Evolutionary conservation across 202 grass and related monocot species (phyloP), one percentile per base, ranked within the genome.

Genomic region (Alloteropsis angusta): DNA sequence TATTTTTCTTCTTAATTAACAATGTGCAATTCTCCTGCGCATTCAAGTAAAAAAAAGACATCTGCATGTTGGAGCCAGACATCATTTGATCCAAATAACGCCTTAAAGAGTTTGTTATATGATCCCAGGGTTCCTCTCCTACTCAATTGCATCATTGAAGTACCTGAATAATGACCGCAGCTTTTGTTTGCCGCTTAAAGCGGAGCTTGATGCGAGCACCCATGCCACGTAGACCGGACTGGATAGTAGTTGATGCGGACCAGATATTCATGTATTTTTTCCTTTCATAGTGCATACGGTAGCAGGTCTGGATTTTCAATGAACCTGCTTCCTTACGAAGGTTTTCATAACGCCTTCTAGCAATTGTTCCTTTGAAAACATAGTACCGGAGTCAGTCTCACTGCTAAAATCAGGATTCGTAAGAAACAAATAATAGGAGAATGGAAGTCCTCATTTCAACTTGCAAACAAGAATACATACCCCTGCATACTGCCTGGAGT

Each of bases 121-220:
- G 71, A 11, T 13, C 36, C 18, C 49, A 48, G 4, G 32, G 30
- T 71, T 53, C 47, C 9, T 39, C n/a, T 38, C 16, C 9, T 64
- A 64, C 30, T 77, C 28, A 30, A 80, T 42, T 3, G 23, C 26
- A 5, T 50, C 18, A 2, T 41, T 60, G 9, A 76, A 50, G 71
- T 84, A 98, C 95, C 92, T 98, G 95, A 72, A 98, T 98, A 85
- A 93, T 77, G 41, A 85, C 80, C 72, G 92, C 92, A 81, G 95
- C 89, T 85, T 85, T 94, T 81, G 87, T 93, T 80, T 85, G 74
- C 68, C 52, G 57, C 21, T 54, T 83, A 71, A 81, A 95, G 16
- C 76, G 62, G 59, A 98, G 82, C 75, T 85, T 87, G 7, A 72
- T 79, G 37, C 87, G 87, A 82, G 89, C 89, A 73, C 67, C 85